Evolutionary conservation across 1,284 basidiomycete species (phyloP).

Genomic region (Ustilago hordei): DNA sequence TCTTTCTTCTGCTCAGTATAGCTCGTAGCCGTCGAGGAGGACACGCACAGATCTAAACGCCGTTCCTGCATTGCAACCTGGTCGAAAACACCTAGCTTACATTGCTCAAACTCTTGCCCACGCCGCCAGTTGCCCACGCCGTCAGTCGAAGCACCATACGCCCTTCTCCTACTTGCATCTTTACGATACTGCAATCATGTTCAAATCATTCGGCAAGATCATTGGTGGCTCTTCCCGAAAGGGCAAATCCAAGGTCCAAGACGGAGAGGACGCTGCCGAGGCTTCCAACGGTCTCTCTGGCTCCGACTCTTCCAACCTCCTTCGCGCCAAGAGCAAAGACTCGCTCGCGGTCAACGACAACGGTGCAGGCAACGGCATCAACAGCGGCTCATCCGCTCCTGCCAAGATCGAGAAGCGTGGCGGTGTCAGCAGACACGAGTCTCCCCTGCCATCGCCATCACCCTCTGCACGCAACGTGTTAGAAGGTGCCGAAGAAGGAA

Average conservation of each 20-base stretch:
- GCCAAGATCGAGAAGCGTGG: constrained; percentile 64
- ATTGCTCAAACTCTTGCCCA: too few species aligned
- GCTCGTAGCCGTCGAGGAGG: neutral
- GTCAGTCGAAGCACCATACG: too few species aligned
- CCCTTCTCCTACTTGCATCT: too few species aligned
- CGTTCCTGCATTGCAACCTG: too few species aligned
- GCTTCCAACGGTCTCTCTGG: constrained; percentile 33
- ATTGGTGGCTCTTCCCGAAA: constrained; percentile 66
- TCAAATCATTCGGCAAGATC: constrained; percentile 66
- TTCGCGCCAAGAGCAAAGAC: constrained; percentile 42
- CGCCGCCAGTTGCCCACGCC: too few species aligned
- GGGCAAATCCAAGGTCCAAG: constrained; percentile 59
- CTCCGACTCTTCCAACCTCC: constrained; percentile 48
- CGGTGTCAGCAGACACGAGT: constrained; percentile 63
- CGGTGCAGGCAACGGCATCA: constrained; percentile 15
- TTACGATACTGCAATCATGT: constrained; percentile 50
- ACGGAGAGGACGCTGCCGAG: constrained; percentile 36
- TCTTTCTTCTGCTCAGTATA: too few species aligned
- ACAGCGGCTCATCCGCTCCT: constrained; percentile 28
- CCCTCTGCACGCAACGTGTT: constrained; percentile 52
- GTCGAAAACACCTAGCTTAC: neutral
- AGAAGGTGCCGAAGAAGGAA: constrained; percentile 29
- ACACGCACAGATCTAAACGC: neutral
- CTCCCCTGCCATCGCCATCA: constrained; percentile 62
- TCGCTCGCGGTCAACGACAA: constrained; percentile 35